A percentile compares a stretch with the other conserved stretches of the same genome.
Conservation (phyloP, 129 eudicot genomes). For the Artemisia argyi region DNA sequence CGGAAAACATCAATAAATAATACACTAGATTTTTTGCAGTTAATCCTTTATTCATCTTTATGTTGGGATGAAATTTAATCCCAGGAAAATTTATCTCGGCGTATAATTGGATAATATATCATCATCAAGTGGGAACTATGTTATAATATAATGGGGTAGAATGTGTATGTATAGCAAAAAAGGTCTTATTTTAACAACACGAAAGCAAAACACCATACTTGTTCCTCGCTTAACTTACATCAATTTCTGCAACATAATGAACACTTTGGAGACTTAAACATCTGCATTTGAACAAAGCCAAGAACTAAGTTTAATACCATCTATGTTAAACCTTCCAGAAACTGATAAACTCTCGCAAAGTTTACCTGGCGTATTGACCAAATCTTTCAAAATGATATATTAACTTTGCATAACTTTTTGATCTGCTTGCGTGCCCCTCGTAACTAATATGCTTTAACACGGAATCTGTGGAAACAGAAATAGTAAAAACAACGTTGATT, state of each 20-base stretch:
- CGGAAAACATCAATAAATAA: neutral
- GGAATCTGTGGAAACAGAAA: constrained; percentile 45
- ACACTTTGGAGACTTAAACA: constrained; percentile 62
- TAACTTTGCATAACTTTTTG: constrained; percentile 51
- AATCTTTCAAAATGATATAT: constrained; percentile 71
- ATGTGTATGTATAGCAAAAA: too few species aligned
- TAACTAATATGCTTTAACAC: constrained; percentile 44
- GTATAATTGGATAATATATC: too few species aligned
- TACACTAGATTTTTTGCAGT: constrained; percentile 1
- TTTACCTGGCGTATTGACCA: constrained; percentile 71
- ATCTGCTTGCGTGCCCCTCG: constrained; percentile 26
- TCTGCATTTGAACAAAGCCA: constrained; percentile 44
- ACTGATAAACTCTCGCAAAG: neutral
- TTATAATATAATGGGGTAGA: too few species aligned
- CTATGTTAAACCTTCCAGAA: neutral
- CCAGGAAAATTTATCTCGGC: too few species aligned
- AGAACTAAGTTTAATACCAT: neutral
- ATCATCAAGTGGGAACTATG: too few species aligned
- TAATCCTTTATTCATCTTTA: constrained; percentile 3
- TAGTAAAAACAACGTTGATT: too few species aligned
- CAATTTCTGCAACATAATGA: constrained; percentile 56
- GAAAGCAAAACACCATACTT: too few species aligned
- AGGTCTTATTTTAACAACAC: too few species aligned
- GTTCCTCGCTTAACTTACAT: constrained; percentile 39
- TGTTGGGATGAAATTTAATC: neutral